Percentiles rank a stretch among this genome's conserved stretches.
Conservation (phyloP, 2,329 filamentous ascomycete genomes). For the Fusarium caatingaense region DNA sequence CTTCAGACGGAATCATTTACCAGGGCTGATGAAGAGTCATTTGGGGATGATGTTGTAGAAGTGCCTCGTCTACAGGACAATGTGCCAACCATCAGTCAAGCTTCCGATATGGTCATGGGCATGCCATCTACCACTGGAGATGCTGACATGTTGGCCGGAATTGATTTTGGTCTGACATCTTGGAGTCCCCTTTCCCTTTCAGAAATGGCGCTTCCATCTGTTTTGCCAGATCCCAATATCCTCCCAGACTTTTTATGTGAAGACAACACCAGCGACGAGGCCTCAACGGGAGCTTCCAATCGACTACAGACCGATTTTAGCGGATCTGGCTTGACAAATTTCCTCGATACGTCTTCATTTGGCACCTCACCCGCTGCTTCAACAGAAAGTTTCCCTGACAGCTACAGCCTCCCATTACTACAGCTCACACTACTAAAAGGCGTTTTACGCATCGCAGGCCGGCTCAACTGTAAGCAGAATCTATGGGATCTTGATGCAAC, state of each 20-base stretch:
- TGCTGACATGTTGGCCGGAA: constrained; percentile 31
- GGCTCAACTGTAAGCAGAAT: constrained; percentile 55
- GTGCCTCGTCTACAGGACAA: background rate
- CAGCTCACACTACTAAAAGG: constrained; percentile 62
- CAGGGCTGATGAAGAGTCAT: constrained; percentile 2
- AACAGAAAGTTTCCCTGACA: constrained; percentile 55
- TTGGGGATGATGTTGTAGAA: constrained; percentile 18
- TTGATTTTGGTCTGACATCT: constrained; percentile 39
- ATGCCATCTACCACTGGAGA: constrained; percentile 12
- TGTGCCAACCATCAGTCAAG: background rate
- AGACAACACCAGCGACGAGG: constrained; percentile 13
- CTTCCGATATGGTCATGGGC: background rate
- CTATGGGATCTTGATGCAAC: constrained; percentile 60
- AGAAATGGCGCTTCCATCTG: constrained; percentile 32
- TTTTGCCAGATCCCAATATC: constrained; percentile 24
- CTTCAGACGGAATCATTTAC: background rate
- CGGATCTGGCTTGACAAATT: constrained; percentile 26
- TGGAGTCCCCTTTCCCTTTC: constrained; percentile 40
- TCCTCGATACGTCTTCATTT: constrained; percentile 41
- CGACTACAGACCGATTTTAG: background rate
- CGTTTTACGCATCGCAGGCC: constrained; percentile 58
- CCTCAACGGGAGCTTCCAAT: background rate
- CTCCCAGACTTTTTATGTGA: constrained; percentile 23
- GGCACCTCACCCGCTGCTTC: constrained; percentile 34
- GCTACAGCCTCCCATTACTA: constrained; percentile 60